Conservation (phyloP, 192 early-diverging fungal species). For the Podila minutissima region DNA sequence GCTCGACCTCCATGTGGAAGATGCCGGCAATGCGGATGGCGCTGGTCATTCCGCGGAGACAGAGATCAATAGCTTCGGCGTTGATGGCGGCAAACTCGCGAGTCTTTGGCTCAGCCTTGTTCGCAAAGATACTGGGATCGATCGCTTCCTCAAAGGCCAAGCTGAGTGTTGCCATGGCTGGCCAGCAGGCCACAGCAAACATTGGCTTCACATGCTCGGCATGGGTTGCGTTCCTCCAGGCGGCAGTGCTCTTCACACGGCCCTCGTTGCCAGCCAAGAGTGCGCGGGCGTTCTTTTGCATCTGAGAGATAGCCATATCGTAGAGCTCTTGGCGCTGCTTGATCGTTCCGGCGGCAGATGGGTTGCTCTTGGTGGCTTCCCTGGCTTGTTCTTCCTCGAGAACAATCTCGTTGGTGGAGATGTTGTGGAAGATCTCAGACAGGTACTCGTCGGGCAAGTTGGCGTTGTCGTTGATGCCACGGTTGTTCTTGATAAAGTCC, state of each 20-base stretch:
- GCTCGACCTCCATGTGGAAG: slow-evolving; percentile 91
- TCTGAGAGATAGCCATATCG: slow-evolving; percentile 69
- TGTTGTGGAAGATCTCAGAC: slow-evolving; percentile 83
- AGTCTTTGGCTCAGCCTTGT: slow-evolving; percentile 40
- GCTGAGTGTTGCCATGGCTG: slow-evolving; percentile 82
- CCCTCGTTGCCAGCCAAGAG: slow-evolving; percentile 65
- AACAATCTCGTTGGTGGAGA: slow-evolving; percentile 86
- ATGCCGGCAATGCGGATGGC: slow-evolving; percentile 82
- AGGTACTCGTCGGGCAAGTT: slow-evolving; percentile 83
- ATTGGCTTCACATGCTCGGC: slow-evolving; percentile 91
- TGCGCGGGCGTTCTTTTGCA: slow-evolving; percentile 77
- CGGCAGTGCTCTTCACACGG: slow-evolving; percentile 54
- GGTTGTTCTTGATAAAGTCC: slow-evolving; percentile 93
- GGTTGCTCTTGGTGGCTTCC: slow-evolving; percentile 51
- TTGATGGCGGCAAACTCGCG: slow-evolving; percentile 54
- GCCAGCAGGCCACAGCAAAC: slow-evolving; percentile 92
- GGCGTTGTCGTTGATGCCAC: slow-evolving; percentile 92
- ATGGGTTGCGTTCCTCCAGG: slow-evolving; percentile 73
- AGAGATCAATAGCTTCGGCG: slow-evolving; percentile 74
- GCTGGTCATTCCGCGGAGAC: slow-evolving; percentile 80
- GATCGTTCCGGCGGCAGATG: slow-evolving; percentile 28
- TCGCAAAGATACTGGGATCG: slow-evolving; percentile 59
- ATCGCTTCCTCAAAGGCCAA: slow-evolving; percentile 86
- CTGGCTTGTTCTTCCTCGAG: slow-evolving; percentile 86
- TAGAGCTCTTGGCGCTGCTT: slow-evolving; percentile 68